Evolutionary conservation across 148 eudicot species (phyloP).

Genomic region (Pharnaceum exiguum): DNA sequence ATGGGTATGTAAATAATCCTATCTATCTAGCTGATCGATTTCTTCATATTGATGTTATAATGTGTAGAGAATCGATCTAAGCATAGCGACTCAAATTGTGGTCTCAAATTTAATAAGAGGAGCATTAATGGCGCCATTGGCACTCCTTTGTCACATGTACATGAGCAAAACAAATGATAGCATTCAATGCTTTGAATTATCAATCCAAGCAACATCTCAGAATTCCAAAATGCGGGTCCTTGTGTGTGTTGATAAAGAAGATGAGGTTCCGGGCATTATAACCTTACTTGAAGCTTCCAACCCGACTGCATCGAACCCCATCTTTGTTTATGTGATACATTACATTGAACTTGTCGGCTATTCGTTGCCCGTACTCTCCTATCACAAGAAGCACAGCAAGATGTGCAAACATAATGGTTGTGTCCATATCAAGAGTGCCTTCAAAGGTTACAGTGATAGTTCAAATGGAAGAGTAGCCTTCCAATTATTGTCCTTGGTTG

Average conservation of each 20-base stretch:
- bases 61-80: constrained; percentile 5
- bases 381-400: constrained; percentile 12
- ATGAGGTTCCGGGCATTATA: constrained; percentile 16
- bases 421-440: constrained; percentile 13
- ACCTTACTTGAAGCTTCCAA: constrained; percentile 20
- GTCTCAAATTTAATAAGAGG: constrained; percentile 5
- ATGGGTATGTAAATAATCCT: no score
- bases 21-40: no score
- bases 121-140: constrained; percentile 10
- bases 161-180: not conserved
- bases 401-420: constrained; percentile 19
- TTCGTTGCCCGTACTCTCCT: constrained; percentile 15
- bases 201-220: not conserved
- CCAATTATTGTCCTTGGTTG: constrained; percentile 24
- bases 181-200: constrained; percentile 2
- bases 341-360: constrained; percentile 25
- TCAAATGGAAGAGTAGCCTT: not conserved
- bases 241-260: constrained; percentile 22
- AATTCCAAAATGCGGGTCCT: constrained; percentile 18
- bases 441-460: not conserved
- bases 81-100: constrained; percentile 1
- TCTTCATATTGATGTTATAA: not conserved
- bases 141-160: not conserved
- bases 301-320: constrained; percentile 9
- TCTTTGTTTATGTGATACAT: constrained; percentile 18